Percentiles rank a stretch among this genome's conserved stretches.
Conservation (phyloP, 2,329 filamentous ascomycete genomes). For the Tolypocladium endophyticum region DNA sequence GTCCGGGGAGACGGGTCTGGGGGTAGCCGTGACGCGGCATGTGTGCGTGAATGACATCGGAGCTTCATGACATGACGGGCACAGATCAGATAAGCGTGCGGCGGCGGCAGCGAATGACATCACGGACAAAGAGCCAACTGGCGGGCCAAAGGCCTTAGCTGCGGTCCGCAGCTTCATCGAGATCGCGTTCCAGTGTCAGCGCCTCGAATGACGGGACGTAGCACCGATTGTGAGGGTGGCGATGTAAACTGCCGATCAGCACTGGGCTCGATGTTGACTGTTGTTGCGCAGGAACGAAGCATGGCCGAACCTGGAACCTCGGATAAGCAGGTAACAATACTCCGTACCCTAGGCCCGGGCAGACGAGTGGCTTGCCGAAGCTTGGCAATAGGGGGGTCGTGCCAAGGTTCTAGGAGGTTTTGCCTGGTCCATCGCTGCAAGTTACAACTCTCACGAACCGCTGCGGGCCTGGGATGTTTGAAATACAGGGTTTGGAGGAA, state of each 20-base stretch:
- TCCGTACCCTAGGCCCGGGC: neutral
- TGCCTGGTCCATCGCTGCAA: neutral
- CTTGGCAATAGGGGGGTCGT: neutral
- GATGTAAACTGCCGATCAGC: neutral
- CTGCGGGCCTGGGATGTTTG: neutral
- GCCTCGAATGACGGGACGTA: neutral
- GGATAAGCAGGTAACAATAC: neutral
- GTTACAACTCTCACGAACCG: neutral
- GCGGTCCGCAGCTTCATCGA: neutral
- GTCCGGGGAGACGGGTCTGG: neutral
- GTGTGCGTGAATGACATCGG: neutral
- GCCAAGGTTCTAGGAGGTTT: neutral
- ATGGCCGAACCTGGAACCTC: neutral
- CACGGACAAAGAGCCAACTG: neutral
- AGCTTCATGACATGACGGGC: neutral
- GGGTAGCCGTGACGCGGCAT: neutral
- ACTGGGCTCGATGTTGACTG: neutral
- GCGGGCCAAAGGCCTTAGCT: neutral
- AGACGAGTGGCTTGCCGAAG: neutral
- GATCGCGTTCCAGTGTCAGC: neutral
- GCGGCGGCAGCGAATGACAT: neutral
- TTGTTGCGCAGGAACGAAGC: neutral
- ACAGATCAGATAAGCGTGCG: neutral
- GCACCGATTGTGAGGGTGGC: neutral
- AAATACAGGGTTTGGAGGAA: neutral